phyloP scores from a whole-genome alignment of 2,329 filamentous ascomycete genomes.

The Trichoderma aggressivum region DNA sequence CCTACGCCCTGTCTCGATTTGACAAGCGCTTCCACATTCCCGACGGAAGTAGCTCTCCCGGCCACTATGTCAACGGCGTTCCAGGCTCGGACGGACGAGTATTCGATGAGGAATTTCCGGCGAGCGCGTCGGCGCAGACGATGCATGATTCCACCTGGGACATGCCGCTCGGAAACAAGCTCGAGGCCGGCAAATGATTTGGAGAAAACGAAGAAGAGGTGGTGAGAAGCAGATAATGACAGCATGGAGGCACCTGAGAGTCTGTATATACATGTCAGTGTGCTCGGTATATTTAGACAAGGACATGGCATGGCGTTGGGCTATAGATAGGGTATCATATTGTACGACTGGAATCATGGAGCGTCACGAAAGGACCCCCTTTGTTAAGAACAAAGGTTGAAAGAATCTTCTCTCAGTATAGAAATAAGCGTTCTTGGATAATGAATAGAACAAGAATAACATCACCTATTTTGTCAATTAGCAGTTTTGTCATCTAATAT shows the following conservation, averaged over 20 bases:
- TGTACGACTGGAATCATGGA: not conserved
- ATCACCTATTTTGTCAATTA: not conserved
- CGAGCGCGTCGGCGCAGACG: not conserved
- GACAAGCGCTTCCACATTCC: slow-evolving; percentile 75
- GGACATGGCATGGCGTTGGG: not conserved
- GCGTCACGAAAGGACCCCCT: not conserved
- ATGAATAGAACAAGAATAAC: not conserved
- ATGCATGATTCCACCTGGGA: not conserved
- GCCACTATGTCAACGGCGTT: slow-evolving; percentile 41
- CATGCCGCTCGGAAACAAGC: not conserved
- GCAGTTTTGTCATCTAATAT: not conserved
- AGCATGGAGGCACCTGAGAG: not conserved
- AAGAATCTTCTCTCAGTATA: not conserved
- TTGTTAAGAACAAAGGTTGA: not conserved
- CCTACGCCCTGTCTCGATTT: slow-evolving; percentile 65
- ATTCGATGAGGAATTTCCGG: slow-evolving; percentile 2
- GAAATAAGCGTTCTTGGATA: not conserved
- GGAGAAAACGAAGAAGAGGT: not conserved
- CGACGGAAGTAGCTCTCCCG: slow-evolving; percentile 60
- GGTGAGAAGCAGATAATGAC: not conserved
- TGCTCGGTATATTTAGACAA: not conserved
- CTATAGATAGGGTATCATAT: not conserved
- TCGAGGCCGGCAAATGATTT: not conserved
- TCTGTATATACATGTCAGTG: not conserved
- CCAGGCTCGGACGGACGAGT: not conserved